Evolutionary conservation across 179 eudicot species (phyloP).

Genomic region (Spergularia azorica): DNA sequence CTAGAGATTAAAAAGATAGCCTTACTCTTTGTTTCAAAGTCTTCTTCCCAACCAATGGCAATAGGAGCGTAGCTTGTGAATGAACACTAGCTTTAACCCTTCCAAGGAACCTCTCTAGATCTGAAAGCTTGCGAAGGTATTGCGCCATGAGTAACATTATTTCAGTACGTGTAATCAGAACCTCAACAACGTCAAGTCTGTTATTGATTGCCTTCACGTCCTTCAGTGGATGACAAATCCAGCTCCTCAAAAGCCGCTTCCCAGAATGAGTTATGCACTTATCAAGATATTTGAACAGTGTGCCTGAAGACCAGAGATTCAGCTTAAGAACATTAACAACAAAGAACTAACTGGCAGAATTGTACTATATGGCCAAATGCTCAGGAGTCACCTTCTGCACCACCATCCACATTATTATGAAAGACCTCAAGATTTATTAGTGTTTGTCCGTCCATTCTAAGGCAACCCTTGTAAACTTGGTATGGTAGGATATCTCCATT

Average conservation of each 20-base stretch:
- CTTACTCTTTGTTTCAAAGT: conserved; percentile 89
- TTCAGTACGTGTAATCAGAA: conserved; percentile 55
- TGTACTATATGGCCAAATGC: conserved; percentile 12
- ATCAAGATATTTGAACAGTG: conserved; percentile 84
- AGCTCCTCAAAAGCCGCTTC: conserved; percentile 86
- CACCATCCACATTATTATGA: conserved; percentile 82
- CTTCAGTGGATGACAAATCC: conserved; percentile 96
- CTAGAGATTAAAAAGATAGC: conserved; percentile 14
- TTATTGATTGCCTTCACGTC: conserved; percentile 67
- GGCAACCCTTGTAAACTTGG: conserved; percentile 88
- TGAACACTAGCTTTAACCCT: conserved; percentile 77
- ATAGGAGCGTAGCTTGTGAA: conserved; percentile 62
- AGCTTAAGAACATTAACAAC: conserved; percentile 7
- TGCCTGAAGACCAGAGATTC: conserved; percentile 56
- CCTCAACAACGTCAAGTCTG: conserved; percentile 84
- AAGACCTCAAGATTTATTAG: conserved; percentile 88
- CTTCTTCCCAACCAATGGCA: conserved; percentile 84
- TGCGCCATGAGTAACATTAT: conserved; percentile 54
- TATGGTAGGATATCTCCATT: conserved; percentile 84
- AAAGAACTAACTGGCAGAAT: conserved; percentile 6
- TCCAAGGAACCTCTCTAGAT: conserved; percentile 89
- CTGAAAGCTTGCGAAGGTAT: conserved; percentile 85
- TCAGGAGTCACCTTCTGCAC: conserved; percentile 56
- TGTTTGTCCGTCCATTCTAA: conserved; percentile 98
- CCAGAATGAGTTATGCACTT: conserved; percentile 80